Base-by-base conservation (phyloP, 352 stramenopile species). In the Pythium aquatile region DNA sequence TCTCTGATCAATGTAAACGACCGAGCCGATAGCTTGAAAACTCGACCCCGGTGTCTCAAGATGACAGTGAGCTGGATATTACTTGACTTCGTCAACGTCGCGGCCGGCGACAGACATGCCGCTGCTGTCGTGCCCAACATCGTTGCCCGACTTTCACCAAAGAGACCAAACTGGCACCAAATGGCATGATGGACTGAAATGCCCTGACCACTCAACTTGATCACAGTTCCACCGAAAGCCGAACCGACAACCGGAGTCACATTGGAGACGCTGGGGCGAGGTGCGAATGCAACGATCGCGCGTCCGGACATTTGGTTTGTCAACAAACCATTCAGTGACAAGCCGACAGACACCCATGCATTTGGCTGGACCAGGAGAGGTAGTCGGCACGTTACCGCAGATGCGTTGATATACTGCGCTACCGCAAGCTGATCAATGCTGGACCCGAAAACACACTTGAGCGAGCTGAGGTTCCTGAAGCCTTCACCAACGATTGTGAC, bases 381-480 rank as follows among this genome's bases (percentile, higher is more conserved):
- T 20, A 66, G 26, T 5, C 8, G 57, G 13, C 81, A 88, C 16
- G 28, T 57, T n/a, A 76, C 32, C 14, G 70, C 55, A n/a, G 53
- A 74, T 26, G 69, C 59, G 52, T 67, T 83, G 14, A 77, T n/a
- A 30, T 73, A 70, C 4, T 40, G 7, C 7, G 74, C 79, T 10
- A 56, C 60, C 3, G 75, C 76, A 26, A 74, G 42, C 14, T 68
- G 66, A 9, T 52, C 24, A 42, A 68, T 52, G 32, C 16, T 55
- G 16, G 60, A 63, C 13, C 33, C 32, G 24, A 90, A 85, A 20
- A 77, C 32, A 20, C 81, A 90, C n/a, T 48, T 53, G 24, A 84
- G 56, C 6, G 56, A 56, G 1, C 42, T 72, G 39, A 62, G 11
- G 39, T 73, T 70, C 5, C 66, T 61, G 48, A 86, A 88, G 0